phyloP scores from a whole-genome alignment of 768 basidiomycete genomes.

The Lentinula sp. region DNA sequence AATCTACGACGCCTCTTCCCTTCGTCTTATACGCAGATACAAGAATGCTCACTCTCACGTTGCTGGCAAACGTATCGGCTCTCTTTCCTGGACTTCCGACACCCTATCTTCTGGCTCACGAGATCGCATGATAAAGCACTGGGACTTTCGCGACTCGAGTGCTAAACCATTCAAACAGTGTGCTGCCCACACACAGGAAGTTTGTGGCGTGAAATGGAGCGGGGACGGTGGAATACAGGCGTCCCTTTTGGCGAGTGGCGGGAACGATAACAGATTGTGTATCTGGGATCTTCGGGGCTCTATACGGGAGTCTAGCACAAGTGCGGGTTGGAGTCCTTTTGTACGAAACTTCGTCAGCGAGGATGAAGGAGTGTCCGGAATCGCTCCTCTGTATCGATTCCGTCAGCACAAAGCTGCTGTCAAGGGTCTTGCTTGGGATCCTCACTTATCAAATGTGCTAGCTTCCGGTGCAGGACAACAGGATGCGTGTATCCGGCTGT shows the following conservation, averaged over 20 bases:
- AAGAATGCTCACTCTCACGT: slow-evolving; percentile 42
- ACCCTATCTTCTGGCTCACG: slow-evolving; percentile 66
- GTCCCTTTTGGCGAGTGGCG: slow-evolving; percentile 58
- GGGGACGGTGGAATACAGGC: slow-evolving; percentile 35
- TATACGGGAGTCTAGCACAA: slow-evolving; percentile 12
- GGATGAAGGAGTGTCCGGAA: slow-evolving; percentile 17
- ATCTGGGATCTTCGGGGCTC: slow-evolving; percentile 66
- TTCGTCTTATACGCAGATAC: slow-evolving; percentile 52
- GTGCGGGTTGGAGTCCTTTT: neutral
- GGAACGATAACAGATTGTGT: slow-evolving; percentile 77
- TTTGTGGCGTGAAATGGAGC: slow-evolving; percentile 72
- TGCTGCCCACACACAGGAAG: slow-evolving; percentile 57
- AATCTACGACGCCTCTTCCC: slow-evolving; percentile 64
- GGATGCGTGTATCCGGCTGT: slow-evolving; percentile 73
- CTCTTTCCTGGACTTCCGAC: slow-evolving; percentile 67
- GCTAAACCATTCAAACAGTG: slow-evolving; percentile 42
- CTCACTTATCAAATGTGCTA: slow-evolving; percentile 63
- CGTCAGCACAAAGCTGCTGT: slow-evolving; percentile 74
- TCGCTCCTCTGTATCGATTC: slow-evolving; percentile 60
- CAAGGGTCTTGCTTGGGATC: slow-evolving; percentile 78
- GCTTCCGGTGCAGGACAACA: slow-evolving; percentile 79
- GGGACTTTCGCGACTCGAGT: slow-evolving; percentile 57
- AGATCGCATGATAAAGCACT: slow-evolving; percentile 63
- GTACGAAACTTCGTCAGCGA: neutral
- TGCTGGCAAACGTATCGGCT: slow-evolving; percentile 48